phyloP scores from a whole-genome alignment of 2,329 filamentous ascomycete genomes.

The Epichloe sibirici region DNA sequence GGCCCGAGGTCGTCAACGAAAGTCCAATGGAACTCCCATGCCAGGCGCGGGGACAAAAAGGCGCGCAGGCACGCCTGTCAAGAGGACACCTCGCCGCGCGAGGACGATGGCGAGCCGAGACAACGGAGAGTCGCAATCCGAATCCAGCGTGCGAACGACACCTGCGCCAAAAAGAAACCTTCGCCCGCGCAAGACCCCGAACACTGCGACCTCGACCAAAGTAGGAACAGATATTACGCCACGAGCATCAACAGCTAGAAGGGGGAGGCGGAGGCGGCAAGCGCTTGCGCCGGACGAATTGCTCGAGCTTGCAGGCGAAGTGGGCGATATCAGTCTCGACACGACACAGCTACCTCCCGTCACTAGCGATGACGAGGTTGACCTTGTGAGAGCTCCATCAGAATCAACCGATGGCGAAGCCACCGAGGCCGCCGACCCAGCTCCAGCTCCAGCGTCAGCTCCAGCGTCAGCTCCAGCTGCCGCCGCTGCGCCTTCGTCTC shows the following conservation, averaged over 20 bases:
- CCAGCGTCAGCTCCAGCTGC: background rate
- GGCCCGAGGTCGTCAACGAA: slow-evolving; percentile 34
- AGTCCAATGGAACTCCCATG: slow-evolving; percentile 39
- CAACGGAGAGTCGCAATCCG: slow-evolving; percentile 14
- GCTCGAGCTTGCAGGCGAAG: slow-evolving; percentile 14
- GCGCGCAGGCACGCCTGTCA: slow-evolving; percentile 32
- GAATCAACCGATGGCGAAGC: slow-evolving; percentile 5
- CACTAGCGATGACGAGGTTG: slow-evolving; percentile 17
- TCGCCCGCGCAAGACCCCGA: slow-evolving; percentile 17
- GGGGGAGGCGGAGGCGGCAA: slow-evolving; percentile 12
- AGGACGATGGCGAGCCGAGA: slow-evolving; percentile 19
- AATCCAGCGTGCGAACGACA: slow-evolving; percentile 17
- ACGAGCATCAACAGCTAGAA: slow-evolving; percentile 8
- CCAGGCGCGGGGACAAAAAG: slow-evolving; percentile 31
- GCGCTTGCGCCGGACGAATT: slow-evolving; percentile 16
- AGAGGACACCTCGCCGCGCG: slow-evolving; percentile 21
- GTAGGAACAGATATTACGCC: slow-evolving; percentile 10
- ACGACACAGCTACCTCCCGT: slow-evolving; percentile 7
- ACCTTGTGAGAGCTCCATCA: slow-evolving; percentile 16
- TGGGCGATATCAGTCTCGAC: slow-evolving; percentile 9
- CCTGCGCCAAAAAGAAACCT: slow-evolving; percentile 17
- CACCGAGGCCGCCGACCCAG: background rate
- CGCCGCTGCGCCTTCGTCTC: slow-evolving; percentile 3
- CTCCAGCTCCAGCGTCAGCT: background rate
- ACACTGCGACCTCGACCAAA: slow-evolving; percentile 12